These are phyloP conservation scores for Biscutella auriculata DNA, from an alignment of 441 rosid genomes.

Conservation along the genomic window DNA sequence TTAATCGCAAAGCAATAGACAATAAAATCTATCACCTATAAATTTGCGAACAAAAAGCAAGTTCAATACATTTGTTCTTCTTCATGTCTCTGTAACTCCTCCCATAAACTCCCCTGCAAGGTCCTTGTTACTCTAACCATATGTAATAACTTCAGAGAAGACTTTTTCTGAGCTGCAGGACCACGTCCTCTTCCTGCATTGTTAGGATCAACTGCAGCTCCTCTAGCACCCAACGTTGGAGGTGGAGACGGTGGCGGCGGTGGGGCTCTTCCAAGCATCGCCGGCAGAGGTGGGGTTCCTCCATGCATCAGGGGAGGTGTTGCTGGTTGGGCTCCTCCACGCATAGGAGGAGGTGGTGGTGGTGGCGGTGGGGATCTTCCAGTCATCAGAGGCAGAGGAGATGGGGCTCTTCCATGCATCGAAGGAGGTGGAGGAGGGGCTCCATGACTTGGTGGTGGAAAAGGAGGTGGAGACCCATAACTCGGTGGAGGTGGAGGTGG, in stretches of 20 bases:
- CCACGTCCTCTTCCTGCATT: slow-evolving; percentile 74
- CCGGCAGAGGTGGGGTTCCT: slow-evolving; percentile 17
- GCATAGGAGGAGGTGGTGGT: slow-evolving; percentile 17
- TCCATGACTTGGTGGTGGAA: slow-evolving; percentile 8
- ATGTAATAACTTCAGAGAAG: slow-evolving; percentile 87
- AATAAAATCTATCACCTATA: background rate
- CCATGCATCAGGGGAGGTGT: slow-evolving; percentile 25
- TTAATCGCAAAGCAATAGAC: background rate
- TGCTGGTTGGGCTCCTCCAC: slow-evolving; percentile 18
- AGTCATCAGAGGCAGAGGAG: slow-evolving; percentile 38
- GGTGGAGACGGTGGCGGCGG: slow-evolving; percentile 26
- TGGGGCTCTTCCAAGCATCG: too few relatives aligned
- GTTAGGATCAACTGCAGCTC: slow-evolving; percentile 28
- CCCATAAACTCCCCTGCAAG: slow-evolving; percentile 98
- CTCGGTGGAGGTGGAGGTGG: too few relatives aligned
- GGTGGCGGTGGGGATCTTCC: slow-evolving; percentile 26
- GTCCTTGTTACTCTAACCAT: slow-evolving; percentile 98
- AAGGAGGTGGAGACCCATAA: background rate
- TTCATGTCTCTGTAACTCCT: slow-evolving; percentile 82
- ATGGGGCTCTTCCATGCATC: slow-evolving; percentile 20
- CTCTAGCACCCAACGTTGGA: too few relatives aligned
- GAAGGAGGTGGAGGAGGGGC: slow-evolving; percentile 25
- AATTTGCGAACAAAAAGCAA: slow-evolving; percentile 15
- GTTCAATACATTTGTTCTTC: slow-evolving; percentile 62
- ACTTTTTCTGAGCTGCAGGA: slow-evolving; percentile 48